A percentile compares a stretch with the other conserved stretches of the same genome.
These are phyloP conservation scores for Coemansia sp. DNA, from an alignment of 192 early-diverging fungal genomes.

Conservation along the genomic window DNA sequence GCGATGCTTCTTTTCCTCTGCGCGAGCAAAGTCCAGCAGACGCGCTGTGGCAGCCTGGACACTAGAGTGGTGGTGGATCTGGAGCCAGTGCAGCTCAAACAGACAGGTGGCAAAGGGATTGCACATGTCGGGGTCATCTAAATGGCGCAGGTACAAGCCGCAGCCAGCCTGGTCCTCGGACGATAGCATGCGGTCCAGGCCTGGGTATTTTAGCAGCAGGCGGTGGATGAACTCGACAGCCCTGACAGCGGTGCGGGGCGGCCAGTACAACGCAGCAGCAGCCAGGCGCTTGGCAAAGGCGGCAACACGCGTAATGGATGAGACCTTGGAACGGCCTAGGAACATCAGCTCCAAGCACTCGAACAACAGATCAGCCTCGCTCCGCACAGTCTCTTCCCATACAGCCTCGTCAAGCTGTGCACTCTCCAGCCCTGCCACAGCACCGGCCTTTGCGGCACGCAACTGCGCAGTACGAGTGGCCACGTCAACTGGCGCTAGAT, in stretches of 20 bases:
- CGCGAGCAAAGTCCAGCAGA: conserved; percentile 35
- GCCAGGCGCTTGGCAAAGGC: conserved; percentile 85
- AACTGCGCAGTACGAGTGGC: conserved; percentile 28
- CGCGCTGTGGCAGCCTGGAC: conserved; percentile 37
- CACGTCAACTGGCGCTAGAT: conserved; percentile 39
- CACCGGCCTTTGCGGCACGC: neutral
- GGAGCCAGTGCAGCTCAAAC: conserved; percentile 80
- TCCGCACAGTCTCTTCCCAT: conserved; percentile 56
- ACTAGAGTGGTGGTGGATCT: conserved; percentile 30
- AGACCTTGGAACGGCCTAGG: conserved; percentile 67
- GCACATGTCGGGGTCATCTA: conserved; percentile 92
- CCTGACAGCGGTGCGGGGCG: conserved; percentile 65
- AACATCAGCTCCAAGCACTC: conserved; percentile 85
- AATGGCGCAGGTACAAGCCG: conserved; percentile 73
- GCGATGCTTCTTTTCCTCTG: conserved; percentile 43
- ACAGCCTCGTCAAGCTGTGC: conserved; percentile 38
- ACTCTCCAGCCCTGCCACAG: conserved; percentile 1
- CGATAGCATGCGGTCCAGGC: conserved; percentile 61
- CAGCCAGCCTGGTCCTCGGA: conserved; percentile 68
- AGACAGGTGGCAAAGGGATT: conserved; percentile 91
- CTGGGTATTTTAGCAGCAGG: conserved; percentile 57
- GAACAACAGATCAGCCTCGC: conserved; percentile 78
- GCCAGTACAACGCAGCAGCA: conserved; percentile 69
- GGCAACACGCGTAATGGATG: conserved; percentile 78
- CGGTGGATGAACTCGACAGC: conserved; percentile 59